Percentiles rank a stretch among this genome's conserved stretches.
These are phyloP conservation scores for Arthrobotrys iridis DNA, from an alignment of 2,329 filamentous ascomycete species.

Conservation along the genomic window DNA sequence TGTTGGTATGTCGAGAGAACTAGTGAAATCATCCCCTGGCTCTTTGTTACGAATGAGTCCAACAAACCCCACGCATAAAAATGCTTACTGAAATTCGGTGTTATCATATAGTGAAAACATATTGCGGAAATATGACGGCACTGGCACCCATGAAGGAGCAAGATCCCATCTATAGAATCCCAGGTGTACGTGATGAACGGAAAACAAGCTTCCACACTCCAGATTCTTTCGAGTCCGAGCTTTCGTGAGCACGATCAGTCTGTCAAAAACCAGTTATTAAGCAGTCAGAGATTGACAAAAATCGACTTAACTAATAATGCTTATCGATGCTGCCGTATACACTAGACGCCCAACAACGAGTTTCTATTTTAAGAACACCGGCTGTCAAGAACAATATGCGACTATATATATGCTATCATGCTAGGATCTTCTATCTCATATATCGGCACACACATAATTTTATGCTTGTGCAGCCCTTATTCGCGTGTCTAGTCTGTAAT, in stretches of 20 bases:
- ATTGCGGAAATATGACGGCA: conserved; percentile 14
- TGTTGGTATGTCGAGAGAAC: conserved; percentile 39
- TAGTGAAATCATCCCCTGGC: conserved; percentile 30
- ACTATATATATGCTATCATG: too few species aligned
- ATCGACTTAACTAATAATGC: neutral
- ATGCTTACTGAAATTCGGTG: neutral
- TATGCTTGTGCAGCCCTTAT: too few species aligned
- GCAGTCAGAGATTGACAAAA: neutral
- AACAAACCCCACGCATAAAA: neutral
- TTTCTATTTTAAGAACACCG: too few species aligned
- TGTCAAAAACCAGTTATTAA: neutral
- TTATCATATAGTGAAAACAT: conserved; percentile 4
- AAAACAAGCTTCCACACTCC: neutral
- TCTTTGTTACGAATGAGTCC: neutral
- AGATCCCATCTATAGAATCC: conserved; percentile 2
- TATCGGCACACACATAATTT: too few species aligned
- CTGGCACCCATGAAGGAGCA: conserved; percentile 16
- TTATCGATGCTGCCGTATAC: neutral
- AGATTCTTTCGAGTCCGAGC: conserved; percentile 10
- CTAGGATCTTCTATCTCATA: too few species aligned
- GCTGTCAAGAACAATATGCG: too few species aligned
- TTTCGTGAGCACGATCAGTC: neutral
- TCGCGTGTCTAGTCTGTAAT: too few species aligned
- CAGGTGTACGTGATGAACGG: conserved; percentile 4
- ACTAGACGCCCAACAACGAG: neutral